Evolutionary conservation across 2,329 filamentous ascomycete genomes (phyloP).

Genomic region (Hypoxylon sp.): DNA sequence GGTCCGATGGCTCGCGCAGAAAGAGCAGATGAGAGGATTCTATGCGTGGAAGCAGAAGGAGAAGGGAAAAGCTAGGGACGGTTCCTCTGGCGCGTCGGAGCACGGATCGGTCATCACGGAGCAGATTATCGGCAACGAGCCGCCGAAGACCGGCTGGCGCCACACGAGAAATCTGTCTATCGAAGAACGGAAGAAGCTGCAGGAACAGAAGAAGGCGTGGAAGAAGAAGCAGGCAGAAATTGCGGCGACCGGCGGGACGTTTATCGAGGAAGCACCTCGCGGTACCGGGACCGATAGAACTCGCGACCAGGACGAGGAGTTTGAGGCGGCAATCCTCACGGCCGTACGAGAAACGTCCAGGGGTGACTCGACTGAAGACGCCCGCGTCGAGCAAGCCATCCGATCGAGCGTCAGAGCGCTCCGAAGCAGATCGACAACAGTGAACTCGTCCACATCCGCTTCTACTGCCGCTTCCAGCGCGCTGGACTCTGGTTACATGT

Average conservation of each 20-base stretch:
- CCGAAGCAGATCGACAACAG: constrained; percentile 41
- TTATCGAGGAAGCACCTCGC: constrained; percentile 33
- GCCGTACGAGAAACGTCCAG: constrained; percentile 75
- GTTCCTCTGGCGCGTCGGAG: constrained; percentile 34
- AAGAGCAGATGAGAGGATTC: constrained; percentile 67
- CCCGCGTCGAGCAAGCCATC: constrained; percentile 75
- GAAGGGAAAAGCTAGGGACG: constrained; percentile 48
- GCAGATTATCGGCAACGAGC: constrained; percentile 30
- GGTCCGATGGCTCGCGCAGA: constrained; percentile 67
- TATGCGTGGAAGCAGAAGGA: constrained; percentile 61
- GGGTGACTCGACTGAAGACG: constrained; percentile 74
- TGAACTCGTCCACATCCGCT: constrained; percentile 31
- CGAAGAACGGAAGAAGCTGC: constrained; percentile 61
- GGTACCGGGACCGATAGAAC: constrained; percentile 19
- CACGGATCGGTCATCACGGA: constrained; percentile 33
- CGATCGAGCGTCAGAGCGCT: constrained; percentile 72
- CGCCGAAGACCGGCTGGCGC: constrained; percentile 56
- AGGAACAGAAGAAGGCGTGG: constrained; percentile 56
- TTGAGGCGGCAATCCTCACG: constrained; percentile 74
- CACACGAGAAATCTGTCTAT: constrained; percentile 57
- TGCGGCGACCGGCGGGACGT: constrained; percentile 29
- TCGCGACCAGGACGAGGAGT: constrained; percentile 61
- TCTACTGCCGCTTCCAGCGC: constrained; percentile 26
- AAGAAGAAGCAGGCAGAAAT: constrained; percentile 46
- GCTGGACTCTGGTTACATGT: constrained; percentile 32